phyloP scores from a whole-genome alignment of 2,329 filamentous ascomycete species.

The Neofusicoccum parvum region DNA sequence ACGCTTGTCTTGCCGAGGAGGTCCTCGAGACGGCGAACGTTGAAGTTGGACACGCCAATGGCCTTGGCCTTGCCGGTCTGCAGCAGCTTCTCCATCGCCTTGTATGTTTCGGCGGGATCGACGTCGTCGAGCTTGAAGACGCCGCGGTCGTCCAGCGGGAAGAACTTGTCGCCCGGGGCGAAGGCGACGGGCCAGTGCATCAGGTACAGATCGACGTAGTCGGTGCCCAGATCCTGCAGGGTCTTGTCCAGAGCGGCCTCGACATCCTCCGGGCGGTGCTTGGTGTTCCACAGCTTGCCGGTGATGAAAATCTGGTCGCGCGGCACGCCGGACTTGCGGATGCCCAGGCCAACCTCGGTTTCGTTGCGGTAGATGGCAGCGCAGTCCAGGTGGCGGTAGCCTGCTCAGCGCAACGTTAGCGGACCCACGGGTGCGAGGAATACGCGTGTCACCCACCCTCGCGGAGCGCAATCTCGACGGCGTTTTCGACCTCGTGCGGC shows the following conservation, averaged over 20 bases:
- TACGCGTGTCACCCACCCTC: conserved; percentile 3
- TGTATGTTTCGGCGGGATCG: conserved; percentile 53
- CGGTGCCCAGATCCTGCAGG: conserved; percentile 42
- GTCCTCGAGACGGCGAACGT: conserved; percentile 50
- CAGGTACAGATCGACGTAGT: conserved; percentile 29
- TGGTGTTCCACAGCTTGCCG: conserved; percentile 69
- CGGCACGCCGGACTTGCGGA: conserved; percentile 65
- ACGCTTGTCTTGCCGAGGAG: conserved; percentile 62
- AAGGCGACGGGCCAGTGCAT: conserved; percentile 63
- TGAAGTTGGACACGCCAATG: conserved; percentile 55
- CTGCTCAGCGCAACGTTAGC: conserved; percentile 26
- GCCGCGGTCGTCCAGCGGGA: conserved; percentile 32
- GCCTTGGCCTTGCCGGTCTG: conserved; percentile 30
- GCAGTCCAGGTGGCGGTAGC: conserved; percentile 36
- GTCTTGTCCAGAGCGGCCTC: conserved; percentile 45
- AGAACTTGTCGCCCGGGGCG: conserved; percentile 48
- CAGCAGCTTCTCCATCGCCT: conserved; percentile 51
- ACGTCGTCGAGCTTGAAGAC: conserved; percentile 13
- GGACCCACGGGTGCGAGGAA: background rate
- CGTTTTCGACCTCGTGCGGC: conserved; percentile 29
- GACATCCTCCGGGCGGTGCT: conserved; percentile 32
- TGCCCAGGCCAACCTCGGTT: conserved; percentile 65
- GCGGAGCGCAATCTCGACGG: conserved; percentile 14
- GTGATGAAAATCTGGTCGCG: conserved; percentile 67
- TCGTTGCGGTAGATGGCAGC: conserved; percentile 55